Evolutionary conservation across 768 basidiomycete genomes (phyloP).

Genomic region (Cystofilobasidium macerans): DNA sequence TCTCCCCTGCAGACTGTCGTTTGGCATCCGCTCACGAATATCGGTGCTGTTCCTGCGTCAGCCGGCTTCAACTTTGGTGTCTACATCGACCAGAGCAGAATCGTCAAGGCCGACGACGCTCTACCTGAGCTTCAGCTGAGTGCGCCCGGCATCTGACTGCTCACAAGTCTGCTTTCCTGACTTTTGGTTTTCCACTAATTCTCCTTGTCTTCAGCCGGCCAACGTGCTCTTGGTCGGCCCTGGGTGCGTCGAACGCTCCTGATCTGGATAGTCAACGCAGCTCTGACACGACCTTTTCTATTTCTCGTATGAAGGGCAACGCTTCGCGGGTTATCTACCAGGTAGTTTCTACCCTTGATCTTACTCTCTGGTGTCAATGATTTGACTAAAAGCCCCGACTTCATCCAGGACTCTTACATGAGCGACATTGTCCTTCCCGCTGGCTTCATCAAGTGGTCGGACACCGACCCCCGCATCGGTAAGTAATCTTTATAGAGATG

Average conservation of each 20-base stretch:
- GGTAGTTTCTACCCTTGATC: conserved; percentile 48
- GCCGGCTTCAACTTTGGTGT: conserved; percentile 5
- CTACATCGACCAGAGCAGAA: conserved; percentile 44
- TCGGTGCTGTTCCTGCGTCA: not conserved
- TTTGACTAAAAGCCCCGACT: too few species aligned
- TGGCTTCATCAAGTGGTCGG: conserved; percentile 23
- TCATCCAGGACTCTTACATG: conserved; percentile 36
- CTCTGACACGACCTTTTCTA: too few species aligned
- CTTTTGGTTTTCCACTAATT: conserved; percentile 48
- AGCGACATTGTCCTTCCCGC: conserved; percentile 27
- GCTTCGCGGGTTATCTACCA: conserved; percentile 49
- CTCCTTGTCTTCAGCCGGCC: conserved; percentile 44
- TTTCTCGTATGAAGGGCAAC: too few species aligned
- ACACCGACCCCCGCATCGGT: not conserved
- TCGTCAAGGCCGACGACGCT: conserved; percentile 18
- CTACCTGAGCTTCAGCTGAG: conserved; percentile 40
- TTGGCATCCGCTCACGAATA: not conserved
- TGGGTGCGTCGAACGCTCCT: too few species aligned
- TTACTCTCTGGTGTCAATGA: not conserved
- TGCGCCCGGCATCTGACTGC: conserved; percentile 34
- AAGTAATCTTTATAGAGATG: not conserved
- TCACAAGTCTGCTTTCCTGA: not conserved
- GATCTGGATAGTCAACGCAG: too few species aligned
- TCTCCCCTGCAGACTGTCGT: too few species aligned
- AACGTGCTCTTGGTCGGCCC: conserved; percentile 53